Base-by-base conservation (phyloP, 805 yeast genomes). In the Candida namnaoensis region DNA sequence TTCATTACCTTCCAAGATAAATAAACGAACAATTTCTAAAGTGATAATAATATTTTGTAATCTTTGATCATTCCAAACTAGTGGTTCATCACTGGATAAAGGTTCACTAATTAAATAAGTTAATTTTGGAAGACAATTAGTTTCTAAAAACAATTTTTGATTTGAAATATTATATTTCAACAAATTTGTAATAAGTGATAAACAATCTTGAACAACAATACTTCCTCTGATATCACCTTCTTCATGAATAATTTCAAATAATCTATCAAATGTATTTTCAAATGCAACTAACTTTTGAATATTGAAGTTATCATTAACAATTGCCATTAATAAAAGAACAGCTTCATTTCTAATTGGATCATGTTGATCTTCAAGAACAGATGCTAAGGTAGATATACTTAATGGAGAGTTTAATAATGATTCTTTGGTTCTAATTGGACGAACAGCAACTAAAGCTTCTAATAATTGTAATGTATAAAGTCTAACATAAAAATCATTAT, bases 231-330 rank as follows among this genome's bases (percentile, higher is more conserved):
- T 71, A 4, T 95, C 95, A 30, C 96, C 96, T 60, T 90, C 97
- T 47, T 79, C 84, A 13, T 77, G 80, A 24, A 91, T 79, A 12
- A 93, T 82, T n/a, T 67, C 70, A 53, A 91, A 90, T 11, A 88
- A 62, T 45, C 72, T 77, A 46, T 88, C 96, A 55, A 93, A 90
- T 0, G 95, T 82, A 50, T 87, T 90, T 57, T 93, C 97, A 56
- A 93, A 93, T 0, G 95, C 99, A 9, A 95, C 95, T 15, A 93
- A 65, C 54, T 88, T 90, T 58, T 93, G 99, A 30, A 91, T 80
- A 58, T 87, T 91, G 44, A 80, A 77, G 52, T 88, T 86, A 45
- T 85, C 82, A 50, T 81, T 80, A 11, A 80, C 95, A 3, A 93
- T 69, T 10, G 88, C 82, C 80, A 84, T 81, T 39, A 95, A 66